A percentile compares a stretch with the other conserved stretches of the same genome.
phyloP scores from a whole-genome alignment of 306 rosid species.

The Medicago ruthenica region DNA sequence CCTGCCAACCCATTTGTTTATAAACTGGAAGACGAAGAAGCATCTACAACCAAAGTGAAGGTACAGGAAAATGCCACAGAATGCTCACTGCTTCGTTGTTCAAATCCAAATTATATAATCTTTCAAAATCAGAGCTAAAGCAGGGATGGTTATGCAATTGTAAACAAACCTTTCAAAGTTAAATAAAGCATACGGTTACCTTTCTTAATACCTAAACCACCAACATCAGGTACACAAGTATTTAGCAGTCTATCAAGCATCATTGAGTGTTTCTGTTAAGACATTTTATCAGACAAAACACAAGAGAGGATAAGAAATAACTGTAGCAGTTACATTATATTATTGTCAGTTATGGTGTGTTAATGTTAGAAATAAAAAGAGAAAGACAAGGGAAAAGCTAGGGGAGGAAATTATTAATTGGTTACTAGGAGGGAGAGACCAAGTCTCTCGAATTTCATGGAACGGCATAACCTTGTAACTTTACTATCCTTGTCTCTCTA shows the following conservation, averaged over 20 bases:
- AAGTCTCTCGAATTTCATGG: no score
- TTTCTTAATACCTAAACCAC: conserved; percentile 31
- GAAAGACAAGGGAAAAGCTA: no score
- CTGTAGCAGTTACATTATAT: no score
- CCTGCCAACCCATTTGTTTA: conserved; percentile 73
- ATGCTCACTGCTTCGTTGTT: conserved; percentile 25
- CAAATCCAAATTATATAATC: conserved; percentile 27
- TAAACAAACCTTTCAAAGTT: conserved; percentile 12
- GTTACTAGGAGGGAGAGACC: no score
- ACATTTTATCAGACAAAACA: no score
- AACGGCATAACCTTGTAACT: no score
- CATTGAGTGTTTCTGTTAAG: no score
- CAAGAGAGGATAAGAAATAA: no score
- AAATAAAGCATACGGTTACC: conserved; percentile 16
- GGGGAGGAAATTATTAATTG: no score
- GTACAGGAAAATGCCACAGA: conserved; percentile 28
- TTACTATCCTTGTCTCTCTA: no score
- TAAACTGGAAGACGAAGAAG: conserved; percentile 64
- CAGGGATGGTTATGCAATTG: not conserved
- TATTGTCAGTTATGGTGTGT: no score
- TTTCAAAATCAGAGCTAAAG: conserved; percentile 18
- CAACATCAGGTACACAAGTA: not conserved
- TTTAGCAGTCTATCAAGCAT: not conserved
- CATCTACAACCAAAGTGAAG: conserved; percentile 31
- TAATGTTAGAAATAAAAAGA: no score